Conservation (phyloP, 179 eudicot species). For the Dionaea muscipula region DNA sequence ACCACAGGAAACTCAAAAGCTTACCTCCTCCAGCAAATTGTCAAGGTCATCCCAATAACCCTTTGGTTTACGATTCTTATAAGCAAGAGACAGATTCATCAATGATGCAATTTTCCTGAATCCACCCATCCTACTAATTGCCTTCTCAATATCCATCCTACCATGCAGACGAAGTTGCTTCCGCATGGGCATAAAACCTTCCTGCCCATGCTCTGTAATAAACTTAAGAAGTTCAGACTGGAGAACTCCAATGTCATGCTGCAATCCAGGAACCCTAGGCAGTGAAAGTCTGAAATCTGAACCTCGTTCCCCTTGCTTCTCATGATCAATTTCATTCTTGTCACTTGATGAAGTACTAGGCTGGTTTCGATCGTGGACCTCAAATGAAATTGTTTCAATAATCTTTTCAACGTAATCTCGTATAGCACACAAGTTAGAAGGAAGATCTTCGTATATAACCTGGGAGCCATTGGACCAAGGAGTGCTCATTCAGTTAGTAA, state of each 20-base stretch:
- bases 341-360: slow-evolving; percentile 14
- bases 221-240: slow-evolving; percentile 61
- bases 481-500: background rate
- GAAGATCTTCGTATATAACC: slow-evolving; percentile 97
- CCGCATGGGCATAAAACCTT: slow-evolving; percentile 99
- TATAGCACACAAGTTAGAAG: slow-evolving; percentile 89
- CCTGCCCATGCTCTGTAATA: slow-evolving; percentile 74
- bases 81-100: slow-evolving; percentile 88
- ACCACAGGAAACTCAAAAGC: background rate
- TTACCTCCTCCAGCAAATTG: slow-evolving; percentile 80
- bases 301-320: slow-evolving; percentile 7
- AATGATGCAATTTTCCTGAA: slow-evolving; percentile 66
- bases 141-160: slow-evolving; percentile 93
- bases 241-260: slow-evolving; percentile 71
- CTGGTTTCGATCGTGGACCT: slow-evolving; percentile 17
- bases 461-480: slow-evolving; percentile 8
- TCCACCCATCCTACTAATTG: slow-evolving; percentile 93
- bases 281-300: slow-evolving; percentile 21
- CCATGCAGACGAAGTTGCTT: slow-evolving; percentile 81
- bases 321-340: slow-evolving; percentile 7
- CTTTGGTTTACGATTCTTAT: slow-evolving; percentile 88
- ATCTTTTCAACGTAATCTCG: slow-evolving; percentile 71
- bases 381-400: slow-evolving; percentile 21
- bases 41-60: slow-evolving; percentile 97
- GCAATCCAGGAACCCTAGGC: slow-evolving; percentile 82